Conservation (phyloP, 768 basidiomycete genomes). For the Hygrocybe coccinea region DNA sequence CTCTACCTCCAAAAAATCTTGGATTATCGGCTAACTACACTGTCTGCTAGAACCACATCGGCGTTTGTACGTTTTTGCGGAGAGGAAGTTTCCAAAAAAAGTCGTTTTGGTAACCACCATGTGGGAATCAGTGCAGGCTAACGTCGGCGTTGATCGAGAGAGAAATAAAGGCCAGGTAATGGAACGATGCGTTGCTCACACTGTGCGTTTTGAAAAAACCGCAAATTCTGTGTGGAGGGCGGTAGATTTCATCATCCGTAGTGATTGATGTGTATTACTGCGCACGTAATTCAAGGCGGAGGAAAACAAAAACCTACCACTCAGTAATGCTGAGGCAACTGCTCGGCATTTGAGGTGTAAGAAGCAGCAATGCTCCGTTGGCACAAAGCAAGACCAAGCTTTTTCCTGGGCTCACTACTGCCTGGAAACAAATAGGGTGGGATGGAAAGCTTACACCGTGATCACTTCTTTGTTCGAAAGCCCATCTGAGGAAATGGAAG, state of each 20-base stretch:
- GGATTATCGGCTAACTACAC: slow-evolving; percentile 25
- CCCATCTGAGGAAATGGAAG: too few species aligned
- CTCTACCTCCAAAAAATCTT: slow-evolving; percentile 41
- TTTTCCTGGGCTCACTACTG: too few species aligned
- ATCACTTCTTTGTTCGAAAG: too few species aligned
- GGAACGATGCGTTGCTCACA: slow-evolving; percentile 1
- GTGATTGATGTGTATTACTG: too few species aligned
- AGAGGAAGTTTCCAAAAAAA: slow-evolving; percentile 37
- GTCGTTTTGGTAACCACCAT: slow-evolving; percentile 43
- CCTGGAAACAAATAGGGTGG: too few species aligned
- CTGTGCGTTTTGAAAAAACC: neutral
- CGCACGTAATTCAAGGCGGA: too few species aligned
- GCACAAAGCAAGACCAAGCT: too few species aligned
- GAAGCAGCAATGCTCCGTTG: too few species aligned
- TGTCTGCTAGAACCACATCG: slow-evolving; percentile 7
- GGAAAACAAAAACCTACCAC: too few species aligned
- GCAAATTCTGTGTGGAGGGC: neutral
- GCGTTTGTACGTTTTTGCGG: slow-evolving; percentile 22
- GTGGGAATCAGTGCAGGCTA: slow-evolving; percentile 35
- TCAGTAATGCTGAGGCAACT: too few species aligned
- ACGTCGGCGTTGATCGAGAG: neutral
- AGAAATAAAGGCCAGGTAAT: slow-evolving; percentile 5
- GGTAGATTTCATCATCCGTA: neutral
- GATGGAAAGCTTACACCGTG: too few species aligned
- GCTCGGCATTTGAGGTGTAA: too few species aligned